Base-by-base conservation (phyloP, 257 asterid genomes). In the Fraxinus americana region DNA sequence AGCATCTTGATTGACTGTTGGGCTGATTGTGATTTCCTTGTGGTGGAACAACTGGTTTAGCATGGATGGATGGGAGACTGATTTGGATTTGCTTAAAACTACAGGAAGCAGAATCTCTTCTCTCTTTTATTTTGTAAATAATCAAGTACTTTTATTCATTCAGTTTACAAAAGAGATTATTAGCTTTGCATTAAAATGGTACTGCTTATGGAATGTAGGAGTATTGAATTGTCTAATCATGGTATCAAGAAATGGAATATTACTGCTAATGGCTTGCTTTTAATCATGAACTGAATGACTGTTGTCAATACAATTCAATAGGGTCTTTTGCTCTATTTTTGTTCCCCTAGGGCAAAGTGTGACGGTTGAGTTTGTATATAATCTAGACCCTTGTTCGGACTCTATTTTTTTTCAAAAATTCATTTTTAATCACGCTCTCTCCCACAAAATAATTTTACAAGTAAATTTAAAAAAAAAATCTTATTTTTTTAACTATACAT, bases 11-110 rank as follows among this genome's bases (percentile, higher is more conserved):
- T 32, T 12, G 34, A 38, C 63, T 74, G 70, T 17, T 48, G 79
- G 75, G 32, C 71, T 66, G 7, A 17, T 72, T 35, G 48, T 5
- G 57, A 75, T 74, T 52, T 74, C 39, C 70, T 79, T 66, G 7
- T 61, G 68, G 10, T 63, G 52, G 73, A 83, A 74, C 71, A 43
- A 74, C 66, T 30, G 19, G 8, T 25, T 39, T 73, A 76, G 52
- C n/a, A 74, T 78, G 71, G 54, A 30, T 63, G 25, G 70, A 77
- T 69, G 45, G 27, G 50, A 76, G 65, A 74, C 59, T 41, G 61
- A 74, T 63, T 78, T 68, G 82, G 74, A 75, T 75, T 78, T 71
- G 6, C 54, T 74, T 77, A 25, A 57, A 16, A 61, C 68, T 8
- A 23, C 43, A 68, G 78, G 59, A 52, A 61, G 68, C 77, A 34